A percentile compares a stretch with the other conserved stretches of the same genome.
phyloP scores from a whole-genome alignment of 129 eudicot genomes.

The Rutidosis leptorrhynchoides region DNA sequence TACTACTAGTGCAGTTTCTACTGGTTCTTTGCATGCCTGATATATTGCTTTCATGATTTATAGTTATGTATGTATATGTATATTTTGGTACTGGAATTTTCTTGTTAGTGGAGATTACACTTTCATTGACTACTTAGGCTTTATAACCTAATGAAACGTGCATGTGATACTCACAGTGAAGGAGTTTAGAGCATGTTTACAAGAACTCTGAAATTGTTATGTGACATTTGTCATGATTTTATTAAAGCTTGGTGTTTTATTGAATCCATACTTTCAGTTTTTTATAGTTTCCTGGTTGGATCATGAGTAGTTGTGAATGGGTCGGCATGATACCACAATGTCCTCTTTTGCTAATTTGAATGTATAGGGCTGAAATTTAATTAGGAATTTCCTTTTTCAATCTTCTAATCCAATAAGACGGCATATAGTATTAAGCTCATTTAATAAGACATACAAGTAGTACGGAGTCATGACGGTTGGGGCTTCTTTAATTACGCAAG shows the following conservation, averaged over 20 bases:
- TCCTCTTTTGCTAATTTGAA: too few relatives aligned
- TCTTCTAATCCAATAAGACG: not conserved
- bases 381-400: not conserved
- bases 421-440: not conserved
- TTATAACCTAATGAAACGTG: conserved; percentile 19
- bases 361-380: conserved; percentile 11
- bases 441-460: not conserved
- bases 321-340: conserved; percentile 1
- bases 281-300: not conserved
- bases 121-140: conserved; percentile 5
- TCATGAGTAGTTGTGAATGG: conserved; percentile 5
- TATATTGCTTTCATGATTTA: not conserved
- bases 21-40: too few relatives aligned
- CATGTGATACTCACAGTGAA: conserved; percentile 17
- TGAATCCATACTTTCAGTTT: not conserved
- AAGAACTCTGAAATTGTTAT: conserved; percentile 15
- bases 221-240: conserved; percentile 14
- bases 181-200: conserved; percentile 15
- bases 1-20: too few relatives aligned
- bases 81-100: conserved; percentile 17
- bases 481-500: not conserved
- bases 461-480: not conserved
- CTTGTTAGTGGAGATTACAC: not conserved
- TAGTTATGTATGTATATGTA: too few relatives aligned
- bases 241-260: not conserved